These are phyloP conservation scores for Pleurozium schreberi DNA, from an alignment of 225 moss, liverwort and hornwort genomes.

Conservation along the genomic window DNA sequence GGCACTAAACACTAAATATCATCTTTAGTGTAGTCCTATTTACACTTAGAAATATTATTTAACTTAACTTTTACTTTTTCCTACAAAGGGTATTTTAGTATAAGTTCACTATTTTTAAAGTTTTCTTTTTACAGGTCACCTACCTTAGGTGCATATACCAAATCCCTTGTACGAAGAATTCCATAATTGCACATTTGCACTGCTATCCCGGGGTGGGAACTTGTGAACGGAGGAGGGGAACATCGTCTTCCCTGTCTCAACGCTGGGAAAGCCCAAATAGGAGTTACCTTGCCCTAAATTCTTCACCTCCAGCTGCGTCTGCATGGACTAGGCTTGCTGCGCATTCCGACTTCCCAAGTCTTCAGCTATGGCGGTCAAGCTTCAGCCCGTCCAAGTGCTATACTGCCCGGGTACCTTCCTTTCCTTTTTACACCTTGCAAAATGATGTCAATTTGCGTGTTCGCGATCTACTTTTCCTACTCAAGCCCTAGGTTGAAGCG, in stretches of 20 bases:
- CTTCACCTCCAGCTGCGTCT: neutral
- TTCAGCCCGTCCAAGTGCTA: slow-evolving; percentile 72
- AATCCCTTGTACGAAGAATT: neutral
- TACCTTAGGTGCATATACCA: neutral
- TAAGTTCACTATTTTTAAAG: too few species aligned
- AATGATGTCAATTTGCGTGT: neutral
- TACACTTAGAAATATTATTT: too few species aligned
- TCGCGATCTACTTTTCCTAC: neutral
- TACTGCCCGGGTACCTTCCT: slow-evolving; percentile 62
- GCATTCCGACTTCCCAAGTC: neutral
- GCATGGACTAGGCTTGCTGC: neutral
- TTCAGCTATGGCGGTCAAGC: slow-evolving; percentile 66
- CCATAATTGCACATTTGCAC: neutral
- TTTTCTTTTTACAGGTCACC: too few species aligned
- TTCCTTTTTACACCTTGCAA: neutral
- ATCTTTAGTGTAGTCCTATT: too few species aligned
- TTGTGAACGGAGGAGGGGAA: neutral
- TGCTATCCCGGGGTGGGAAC: neutral
- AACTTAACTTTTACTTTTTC: too few species aligned
- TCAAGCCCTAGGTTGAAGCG: neutral
- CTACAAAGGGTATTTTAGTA: too few species aligned
- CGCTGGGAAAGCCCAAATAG: neutral
- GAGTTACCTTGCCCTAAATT: neutral
- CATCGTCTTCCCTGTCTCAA: neutral
- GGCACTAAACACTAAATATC: too few species aligned